Evolutionary conservation across 257 asterid genomes (phyloP).

Genomic region (Coffea canephora): DNA sequence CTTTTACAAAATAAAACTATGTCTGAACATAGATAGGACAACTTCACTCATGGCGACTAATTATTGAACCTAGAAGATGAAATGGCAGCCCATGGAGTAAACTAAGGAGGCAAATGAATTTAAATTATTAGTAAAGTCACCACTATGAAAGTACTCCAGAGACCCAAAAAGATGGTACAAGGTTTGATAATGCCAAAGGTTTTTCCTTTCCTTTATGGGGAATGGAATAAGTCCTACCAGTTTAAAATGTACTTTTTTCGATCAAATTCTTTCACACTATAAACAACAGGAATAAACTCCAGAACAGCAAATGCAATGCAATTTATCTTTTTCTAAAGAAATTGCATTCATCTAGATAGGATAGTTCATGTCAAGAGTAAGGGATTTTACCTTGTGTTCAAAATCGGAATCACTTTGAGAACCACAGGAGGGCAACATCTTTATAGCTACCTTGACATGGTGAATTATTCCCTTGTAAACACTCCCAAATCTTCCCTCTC

Average conservation of each 20-base stretch:
- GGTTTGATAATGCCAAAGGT: not conserved
- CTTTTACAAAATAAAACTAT: not conserved
- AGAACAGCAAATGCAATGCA: not conserved
- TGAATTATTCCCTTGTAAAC: constrained; percentile 70
- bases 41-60: not conserved
- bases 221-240: not conserved
- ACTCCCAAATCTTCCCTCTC: constrained; percentile 77
- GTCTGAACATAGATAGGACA: not conserved
- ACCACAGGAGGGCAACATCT: constrained; percentile 74
- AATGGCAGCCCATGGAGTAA: not conserved
- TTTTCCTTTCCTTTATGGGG: not conserved
- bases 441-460: constrained; percentile 70
- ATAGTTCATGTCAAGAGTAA: not conserved
- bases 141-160: not conserved
- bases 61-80: not conserved
- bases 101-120: not conserved
- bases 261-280: not conserved
- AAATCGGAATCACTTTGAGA: constrained; percentile 73
- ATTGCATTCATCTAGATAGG: not conserved
- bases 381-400: constrained; percentile 55
- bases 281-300: not conserved
- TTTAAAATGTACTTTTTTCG: not conserved
- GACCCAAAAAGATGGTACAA: not conserved
- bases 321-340: not conserved
- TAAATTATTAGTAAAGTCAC: not conserved